A percentile compares a stretch with the other conserved stretches of the same genome.
phyloP scores from a whole-genome alignment of 23 red algal species.

The Agarophyton chilense region DNA sequence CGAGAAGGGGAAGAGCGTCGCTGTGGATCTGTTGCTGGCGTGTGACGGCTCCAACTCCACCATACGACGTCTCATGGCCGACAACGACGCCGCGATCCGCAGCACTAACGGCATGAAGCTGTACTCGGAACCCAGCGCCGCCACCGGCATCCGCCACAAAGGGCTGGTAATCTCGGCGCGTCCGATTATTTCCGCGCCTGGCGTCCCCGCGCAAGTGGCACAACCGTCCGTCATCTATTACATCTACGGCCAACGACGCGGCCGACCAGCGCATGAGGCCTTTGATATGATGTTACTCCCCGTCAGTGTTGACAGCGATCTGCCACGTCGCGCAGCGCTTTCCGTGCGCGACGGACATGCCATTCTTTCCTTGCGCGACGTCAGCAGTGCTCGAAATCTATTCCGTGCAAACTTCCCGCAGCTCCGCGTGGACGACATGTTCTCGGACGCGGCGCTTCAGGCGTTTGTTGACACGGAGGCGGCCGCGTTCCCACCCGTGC shows the following conservation, averaged over 20 bases:
- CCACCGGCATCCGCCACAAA: constrained; percentile 11
- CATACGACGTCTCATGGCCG: not conserved
- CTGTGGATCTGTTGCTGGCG: not conserved
- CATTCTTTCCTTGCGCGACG: not conserved
- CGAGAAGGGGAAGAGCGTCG: not conserved
- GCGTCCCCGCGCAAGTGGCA: not conserved
- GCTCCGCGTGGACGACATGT: not conserved
- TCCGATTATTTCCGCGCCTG: not conserved
- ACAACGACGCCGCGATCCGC: not conserved
- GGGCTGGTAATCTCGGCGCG: not conserved
- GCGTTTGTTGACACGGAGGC: not conserved
- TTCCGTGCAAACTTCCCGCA: constrained; percentile 9
- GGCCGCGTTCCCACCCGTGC: not conserved
- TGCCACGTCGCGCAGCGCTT: not conserved
- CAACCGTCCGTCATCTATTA: not conserved
- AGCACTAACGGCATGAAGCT: not conserved
- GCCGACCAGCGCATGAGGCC: not conserved
- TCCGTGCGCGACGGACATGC: not conserved
- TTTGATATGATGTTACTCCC: constrained; percentile 13
- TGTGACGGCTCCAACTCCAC: constrained; percentile 16
- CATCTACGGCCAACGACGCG: not conserved
- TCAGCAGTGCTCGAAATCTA: no score
- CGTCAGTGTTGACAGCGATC: not conserved
- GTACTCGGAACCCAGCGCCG: not conserved
- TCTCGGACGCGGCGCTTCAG: not conserved